These are phyloP conservation scores for Pistacia vera DNA, from an alignment of 345 rosid species.

Conservation along the genomic window DNA sequence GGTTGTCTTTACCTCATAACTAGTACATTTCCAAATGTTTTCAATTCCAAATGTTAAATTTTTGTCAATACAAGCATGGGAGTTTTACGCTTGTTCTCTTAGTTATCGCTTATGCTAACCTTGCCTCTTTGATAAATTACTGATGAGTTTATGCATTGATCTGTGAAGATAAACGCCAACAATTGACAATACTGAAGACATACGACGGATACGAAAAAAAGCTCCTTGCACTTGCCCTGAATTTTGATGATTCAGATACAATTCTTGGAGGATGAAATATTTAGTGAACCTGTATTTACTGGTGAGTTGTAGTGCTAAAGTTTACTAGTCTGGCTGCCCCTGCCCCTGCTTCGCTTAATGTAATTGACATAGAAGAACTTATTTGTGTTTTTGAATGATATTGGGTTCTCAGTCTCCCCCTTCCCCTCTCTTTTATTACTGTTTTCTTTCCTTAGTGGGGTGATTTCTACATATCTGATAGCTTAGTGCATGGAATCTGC, in stretches of 20 bases:
- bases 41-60: background rate
- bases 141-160: constrained; percentile 31
- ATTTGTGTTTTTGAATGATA: background rate
- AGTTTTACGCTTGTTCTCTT: background rate
- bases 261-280: constrained; percentile 74
- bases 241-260: constrained; percentile 83
- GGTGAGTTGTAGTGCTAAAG: constrained; percentile 56
- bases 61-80: background rate
- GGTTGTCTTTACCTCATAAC: background rate
- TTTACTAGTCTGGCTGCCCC: constrained; percentile 3
- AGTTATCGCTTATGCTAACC: background rate
- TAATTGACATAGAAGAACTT: background rate
- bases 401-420: background rate
- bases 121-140: constrained; percentile 10
- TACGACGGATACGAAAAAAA: constrained; percentile 93
- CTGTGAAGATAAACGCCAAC: constrained; percentile 78
- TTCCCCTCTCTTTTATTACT: background rate
- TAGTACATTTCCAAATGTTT: background rate
- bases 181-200: constrained; percentile 83
- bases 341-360: background rate
- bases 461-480: background rate
- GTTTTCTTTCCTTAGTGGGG: background rate
- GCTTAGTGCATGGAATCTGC: background rate
- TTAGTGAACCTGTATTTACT: constrained; percentile 59
- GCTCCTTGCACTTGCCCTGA: constrained; percentile 97